Conservation (phyloP, 495 filamentous ascomycete genomes). For the Hyaloscypha finlandica region DNA sequence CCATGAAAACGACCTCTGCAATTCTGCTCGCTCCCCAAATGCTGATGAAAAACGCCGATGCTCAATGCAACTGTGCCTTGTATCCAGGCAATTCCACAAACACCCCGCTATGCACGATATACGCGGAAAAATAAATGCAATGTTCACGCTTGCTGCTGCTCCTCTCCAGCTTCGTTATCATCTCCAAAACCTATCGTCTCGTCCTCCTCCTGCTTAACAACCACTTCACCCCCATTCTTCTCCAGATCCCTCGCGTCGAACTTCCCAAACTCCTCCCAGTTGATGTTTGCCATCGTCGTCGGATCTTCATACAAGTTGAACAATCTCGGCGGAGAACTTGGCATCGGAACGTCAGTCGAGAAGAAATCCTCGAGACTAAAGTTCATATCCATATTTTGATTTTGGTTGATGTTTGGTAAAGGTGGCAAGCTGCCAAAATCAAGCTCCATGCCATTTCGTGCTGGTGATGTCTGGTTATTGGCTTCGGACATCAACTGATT, state of each 20-base stretch:
- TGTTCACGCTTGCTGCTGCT: not conserved
- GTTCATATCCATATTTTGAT: constrained; percentile 18
- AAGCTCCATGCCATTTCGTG: constrained; percentile 25
- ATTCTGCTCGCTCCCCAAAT: constrained; percentile 16
- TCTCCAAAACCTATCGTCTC: constrained; percentile 6
- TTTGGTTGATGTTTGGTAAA: constrained; percentile 12
- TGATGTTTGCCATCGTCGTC: constrained; percentile 16
- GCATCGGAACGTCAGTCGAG: constrained; percentile 49
- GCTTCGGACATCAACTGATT: constrained; percentile 60
- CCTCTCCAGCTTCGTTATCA: not conserved
- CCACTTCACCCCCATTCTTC: constrained; percentile 5
- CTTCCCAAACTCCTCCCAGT: constrained; percentile 31
- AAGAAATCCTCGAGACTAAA: constrained; percentile 41
- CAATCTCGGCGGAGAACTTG: constrained; percentile 43
- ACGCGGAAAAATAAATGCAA: constrained; percentile 12
- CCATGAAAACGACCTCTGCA: not conserved
- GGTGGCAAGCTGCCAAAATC: constrained; percentile 29
- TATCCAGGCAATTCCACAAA: constrained; percentile 14
- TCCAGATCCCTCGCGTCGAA: constrained; percentile 12
- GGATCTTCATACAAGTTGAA: constrained; percentile 41
- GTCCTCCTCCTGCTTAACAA: constrained; percentile 20
- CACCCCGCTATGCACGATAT: constrained; percentile 30
- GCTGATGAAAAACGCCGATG: constrained; percentile 16
- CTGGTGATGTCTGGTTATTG: constrained; percentile 37
- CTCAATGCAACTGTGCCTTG: constrained; percentile 15